Percentiles rank a stretch among this genome's conserved stretches.
Conservation (phyloP, 805 yeast species). For the Vanderwaltozyma yarrowii region DNA sequence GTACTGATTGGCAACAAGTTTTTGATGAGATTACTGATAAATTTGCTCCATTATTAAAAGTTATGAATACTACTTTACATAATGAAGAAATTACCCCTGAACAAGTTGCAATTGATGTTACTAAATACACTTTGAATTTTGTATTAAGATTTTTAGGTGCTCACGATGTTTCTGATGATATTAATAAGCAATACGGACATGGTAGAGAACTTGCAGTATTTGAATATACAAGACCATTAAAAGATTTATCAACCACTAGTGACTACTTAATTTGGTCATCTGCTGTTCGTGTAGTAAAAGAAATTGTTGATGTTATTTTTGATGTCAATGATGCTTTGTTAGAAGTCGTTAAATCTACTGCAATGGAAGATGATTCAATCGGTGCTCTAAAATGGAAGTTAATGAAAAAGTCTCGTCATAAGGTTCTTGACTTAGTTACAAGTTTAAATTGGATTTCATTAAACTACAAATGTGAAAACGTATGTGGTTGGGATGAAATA, state of each 20-base stretch:
- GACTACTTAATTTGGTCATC: constrained; percentile 45
- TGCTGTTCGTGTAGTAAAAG: constrained; percentile 31
- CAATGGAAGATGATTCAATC: constrained; percentile 2
- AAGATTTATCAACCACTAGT: constrained; percentile 29
- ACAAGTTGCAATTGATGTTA: constrained; percentile 26
- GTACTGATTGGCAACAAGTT: constrained; percentile 48
- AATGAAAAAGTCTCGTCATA: constrained; percentile 8
- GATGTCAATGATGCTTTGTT: constrained; percentile 26
- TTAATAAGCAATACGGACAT: constrained; percentile 9
- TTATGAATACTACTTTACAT: constrained; percentile 32
- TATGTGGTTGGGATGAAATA: constrained; percentile 38
- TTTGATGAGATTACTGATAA: constrained; percentile 40
- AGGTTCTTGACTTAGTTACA: constrained; percentile 16
- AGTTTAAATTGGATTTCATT: constrained; percentile 33
- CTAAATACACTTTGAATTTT: constrained; percentile 35
- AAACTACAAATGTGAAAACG: constrained; percentile 32
- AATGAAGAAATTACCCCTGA: constrained; percentile 7
- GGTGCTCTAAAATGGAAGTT: constrained; percentile 1
- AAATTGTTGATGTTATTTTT: constrained; percentile 31
- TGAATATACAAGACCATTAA: constrained; percentile 39
- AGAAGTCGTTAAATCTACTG: constrained; percentile 20
- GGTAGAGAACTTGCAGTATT: constrained; percentile 32
- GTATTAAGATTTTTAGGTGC: constrained; percentile 33
- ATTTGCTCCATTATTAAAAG: constrained; percentile 40
- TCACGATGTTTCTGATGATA: constrained; percentile 3